phyloP scores from a whole-genome alignment of 1,284 basidiomycete species.

The Ceratobasidium sp. region DNA sequence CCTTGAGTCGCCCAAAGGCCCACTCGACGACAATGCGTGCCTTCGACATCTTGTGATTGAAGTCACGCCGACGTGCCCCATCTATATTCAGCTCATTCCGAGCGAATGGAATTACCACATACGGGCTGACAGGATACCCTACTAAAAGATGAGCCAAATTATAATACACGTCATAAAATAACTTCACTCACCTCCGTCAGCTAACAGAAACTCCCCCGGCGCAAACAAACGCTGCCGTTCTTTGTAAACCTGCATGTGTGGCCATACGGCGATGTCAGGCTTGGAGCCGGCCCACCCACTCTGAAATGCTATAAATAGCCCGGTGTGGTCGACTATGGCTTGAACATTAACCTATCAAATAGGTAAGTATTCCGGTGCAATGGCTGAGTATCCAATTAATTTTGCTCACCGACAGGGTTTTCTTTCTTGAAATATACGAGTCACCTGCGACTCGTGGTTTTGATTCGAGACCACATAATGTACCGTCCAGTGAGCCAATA shows the following conservation, averaged over 20 bases:
- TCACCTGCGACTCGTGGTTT: neutral
- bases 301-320: neutral
- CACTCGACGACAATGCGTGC: neutral
- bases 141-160: neutral
- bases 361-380: too few species aligned
- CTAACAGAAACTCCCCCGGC: neutral
- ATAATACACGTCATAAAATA: neutral
- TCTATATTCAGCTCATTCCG: neutral
- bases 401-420: neutral
- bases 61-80: neutral
- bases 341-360: conserved; percentile 2
- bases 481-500: neutral
- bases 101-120: neutral
- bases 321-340: neutral
- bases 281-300: neutral
- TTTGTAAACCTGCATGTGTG: neutral
- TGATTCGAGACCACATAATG: neutral
- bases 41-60: neutral
- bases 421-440: conserved; percentile 5
- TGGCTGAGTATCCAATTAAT: too few species aligned
- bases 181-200: neutral
- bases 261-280: neutral
- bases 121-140: neutral
- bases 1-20: neutral
- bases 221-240: neutral